These are phyloP conservation scores for Cytospora chrysosperma DNA, from an alignment of 2,329 filamentous ascomycete genomes.

Conservation along the genomic window DNA sequence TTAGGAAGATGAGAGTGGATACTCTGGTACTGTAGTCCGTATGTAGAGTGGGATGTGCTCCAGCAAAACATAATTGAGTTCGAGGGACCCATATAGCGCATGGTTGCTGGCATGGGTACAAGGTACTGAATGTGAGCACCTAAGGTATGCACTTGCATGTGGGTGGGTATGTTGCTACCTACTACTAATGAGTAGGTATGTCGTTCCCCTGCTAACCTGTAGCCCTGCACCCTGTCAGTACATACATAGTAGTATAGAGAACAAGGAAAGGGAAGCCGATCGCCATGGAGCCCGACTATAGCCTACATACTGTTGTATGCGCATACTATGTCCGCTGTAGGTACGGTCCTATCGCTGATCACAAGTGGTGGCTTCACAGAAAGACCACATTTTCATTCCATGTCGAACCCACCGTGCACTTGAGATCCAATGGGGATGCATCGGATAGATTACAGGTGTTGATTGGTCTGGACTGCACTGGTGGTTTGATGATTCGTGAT, in stretches of 20 bases:
- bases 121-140: too few species aligned
- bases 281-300: background rate
- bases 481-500: background rate
- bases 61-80: background rate
- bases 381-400: background rate
- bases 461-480: background rate
- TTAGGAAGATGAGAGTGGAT: constrained; percentile 16
- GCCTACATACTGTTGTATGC: too few species aligned
- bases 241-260: background rate
- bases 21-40: background rate
- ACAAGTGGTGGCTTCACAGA: background rate
- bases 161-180: background rate
- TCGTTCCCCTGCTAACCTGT: background rate
- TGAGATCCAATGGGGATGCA: background rate
- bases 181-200: too few species aligned
- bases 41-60: constrained; percentile 6
- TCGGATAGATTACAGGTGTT: background rate
- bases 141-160: background rate
- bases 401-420: background rate
- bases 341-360: background rate
- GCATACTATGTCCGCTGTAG: background rate
- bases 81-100: background rate
- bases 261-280: background rate
- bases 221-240: background rate
- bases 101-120: background rate